Evolutionary conservation across 2,329 filamentous ascomycete genomes (phyloP).

Genomic region (Trichoderma sp.): DNA sequence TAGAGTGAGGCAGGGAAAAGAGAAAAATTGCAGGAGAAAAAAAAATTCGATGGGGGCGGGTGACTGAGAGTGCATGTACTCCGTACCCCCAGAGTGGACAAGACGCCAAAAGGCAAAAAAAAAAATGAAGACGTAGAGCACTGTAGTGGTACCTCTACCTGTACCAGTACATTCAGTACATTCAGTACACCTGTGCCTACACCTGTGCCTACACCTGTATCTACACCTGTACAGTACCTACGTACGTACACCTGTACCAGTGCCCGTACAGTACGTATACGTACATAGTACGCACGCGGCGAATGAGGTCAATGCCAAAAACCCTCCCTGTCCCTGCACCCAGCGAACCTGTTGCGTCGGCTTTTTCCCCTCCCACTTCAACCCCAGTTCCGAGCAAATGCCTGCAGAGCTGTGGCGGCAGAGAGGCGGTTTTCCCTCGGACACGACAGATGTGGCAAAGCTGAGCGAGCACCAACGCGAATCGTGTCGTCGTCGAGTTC

Average conservation of each 20-base stretch:
- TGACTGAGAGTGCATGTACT: conserved; percentile 13
- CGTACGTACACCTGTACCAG: too few species aligned
- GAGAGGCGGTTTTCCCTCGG: conserved; percentile 15
- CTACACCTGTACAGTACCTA: too few species aligned
- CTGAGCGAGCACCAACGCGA: background rate
- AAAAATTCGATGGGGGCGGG: conserved; percentile 1
- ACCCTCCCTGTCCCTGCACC: conserved; percentile 15
- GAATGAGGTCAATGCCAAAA: background rate
- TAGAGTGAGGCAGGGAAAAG: background rate
- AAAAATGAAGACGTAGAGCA: background rate
- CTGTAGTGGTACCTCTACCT: too few species aligned
- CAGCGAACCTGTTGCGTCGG: background rate
- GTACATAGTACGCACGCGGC: background rate
- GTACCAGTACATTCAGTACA: too few species aligned
- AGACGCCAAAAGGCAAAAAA: conserved; percentile 3
- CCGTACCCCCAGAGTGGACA: background rate
- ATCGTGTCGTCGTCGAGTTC: background rate
- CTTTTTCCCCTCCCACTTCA: background rate
- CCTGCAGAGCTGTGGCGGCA: conserved; percentile 11
- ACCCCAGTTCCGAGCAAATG: conserved; percentile 13
- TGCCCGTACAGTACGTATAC: too few species aligned
- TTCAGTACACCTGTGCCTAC: too few species aligned
- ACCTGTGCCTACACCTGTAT: too few species aligned
- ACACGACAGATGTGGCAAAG: conserved; percentile 19
- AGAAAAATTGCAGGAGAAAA: background rate